These are phyloP conservation scores for Neurospora terricola DNA, from an alignment of 495 filamentous ascomycete species.

Conservation along the genomic window DNA sequence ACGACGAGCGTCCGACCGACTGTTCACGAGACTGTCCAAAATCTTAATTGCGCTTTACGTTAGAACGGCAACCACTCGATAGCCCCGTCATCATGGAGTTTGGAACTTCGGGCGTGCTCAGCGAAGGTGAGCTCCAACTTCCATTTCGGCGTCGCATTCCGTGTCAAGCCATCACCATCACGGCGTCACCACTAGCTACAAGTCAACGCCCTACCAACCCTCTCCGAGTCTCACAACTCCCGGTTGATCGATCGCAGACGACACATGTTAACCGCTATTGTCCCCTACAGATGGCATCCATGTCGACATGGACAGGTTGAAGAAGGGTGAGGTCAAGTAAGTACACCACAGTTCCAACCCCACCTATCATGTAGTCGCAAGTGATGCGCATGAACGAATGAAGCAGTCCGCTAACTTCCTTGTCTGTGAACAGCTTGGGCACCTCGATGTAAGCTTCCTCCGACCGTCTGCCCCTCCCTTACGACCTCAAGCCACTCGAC, in stretches of 20 bases:
- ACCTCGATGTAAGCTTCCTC: constrained; percentile 78
- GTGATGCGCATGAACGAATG: not conserved
- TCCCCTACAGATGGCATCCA: constrained; percentile 82
- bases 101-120: constrained; percentile 58
- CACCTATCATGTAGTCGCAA: not conserved
- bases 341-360: constrained; percentile 17
- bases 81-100: constrained; percentile 37
- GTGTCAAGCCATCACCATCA: not conserved
- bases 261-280: constrained; percentile 3
- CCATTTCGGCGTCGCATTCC: not conserved
- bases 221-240: not conserved
- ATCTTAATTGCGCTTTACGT: not conserved
- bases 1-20: not conserved
- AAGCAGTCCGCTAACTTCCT: constrained; percentile 7
- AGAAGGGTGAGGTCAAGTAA: constrained; percentile 58
- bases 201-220: not conserved
- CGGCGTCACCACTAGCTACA: not conserved
- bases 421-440: constrained; percentile 54
- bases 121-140: constrained; percentile 46
- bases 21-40: not conserved
- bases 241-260: constrained; percentile 9
- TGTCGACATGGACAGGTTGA: constrained; percentile 83
- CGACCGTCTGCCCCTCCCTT: constrained; percentile 2
- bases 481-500: constrained; percentile 2
- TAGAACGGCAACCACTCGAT: not conserved